phyloP scores from a whole-genome alignment of 1,284 basidiomycete genomes.

The Ganoderma leucocontextum region DNA sequence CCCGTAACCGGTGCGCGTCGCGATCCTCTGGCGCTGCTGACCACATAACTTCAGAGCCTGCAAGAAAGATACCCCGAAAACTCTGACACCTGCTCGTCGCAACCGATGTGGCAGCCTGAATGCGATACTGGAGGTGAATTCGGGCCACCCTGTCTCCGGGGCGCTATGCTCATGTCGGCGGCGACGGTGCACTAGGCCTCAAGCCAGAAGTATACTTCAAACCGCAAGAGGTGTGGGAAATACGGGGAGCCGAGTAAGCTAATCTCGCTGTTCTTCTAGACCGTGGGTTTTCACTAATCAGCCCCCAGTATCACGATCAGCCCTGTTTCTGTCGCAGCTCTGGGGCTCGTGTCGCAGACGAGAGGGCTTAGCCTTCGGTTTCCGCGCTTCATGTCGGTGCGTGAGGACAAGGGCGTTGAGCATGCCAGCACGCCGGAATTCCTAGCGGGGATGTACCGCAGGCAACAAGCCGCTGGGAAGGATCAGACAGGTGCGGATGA shows the following conservation, averaged over 20 bases:
- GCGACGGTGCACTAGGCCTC: constrained; percentile 56
- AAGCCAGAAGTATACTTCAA: constrained; percentile 86
- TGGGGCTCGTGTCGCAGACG: constrained; percentile 68
- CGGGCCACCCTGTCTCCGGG: constrained; percentile 13
- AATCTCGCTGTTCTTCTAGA: neutral
- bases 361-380: constrained; percentile 88
- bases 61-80: constrained; percentile 70
- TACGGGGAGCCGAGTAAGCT: constrained; percentile 87
- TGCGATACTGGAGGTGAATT: constrained; percentile 72
- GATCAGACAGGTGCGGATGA: constrained; percentile 54
- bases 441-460: constrained; percentile 73
- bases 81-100: constrained; percentile 70
- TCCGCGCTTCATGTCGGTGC: constrained; percentile 84
- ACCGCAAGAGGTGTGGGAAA: constrained; percentile 91
- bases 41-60: constrained; percentile 51
- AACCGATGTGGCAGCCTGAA: constrained; percentile 62
- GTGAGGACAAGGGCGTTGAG: constrained; percentile 85
- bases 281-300: constrained; percentile 1
- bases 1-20: neutral
- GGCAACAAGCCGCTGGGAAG: constrained; percentile 61
- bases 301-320: constrained; percentile 81
- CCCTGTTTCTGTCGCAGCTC: constrained; percentile 87
- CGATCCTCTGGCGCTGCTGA: constrained; percentile 20
- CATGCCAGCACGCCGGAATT: constrained; percentile 82
- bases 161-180: constrained; percentile 16